Percentiles rank a stretch among this genome's conserved stretches.
These are phyloP conservation scores for Mycosphaerella sp. DNA, from an alignment of 2,329 filamentous ascomycete genomes.

Conservation along the genomic window DNA sequence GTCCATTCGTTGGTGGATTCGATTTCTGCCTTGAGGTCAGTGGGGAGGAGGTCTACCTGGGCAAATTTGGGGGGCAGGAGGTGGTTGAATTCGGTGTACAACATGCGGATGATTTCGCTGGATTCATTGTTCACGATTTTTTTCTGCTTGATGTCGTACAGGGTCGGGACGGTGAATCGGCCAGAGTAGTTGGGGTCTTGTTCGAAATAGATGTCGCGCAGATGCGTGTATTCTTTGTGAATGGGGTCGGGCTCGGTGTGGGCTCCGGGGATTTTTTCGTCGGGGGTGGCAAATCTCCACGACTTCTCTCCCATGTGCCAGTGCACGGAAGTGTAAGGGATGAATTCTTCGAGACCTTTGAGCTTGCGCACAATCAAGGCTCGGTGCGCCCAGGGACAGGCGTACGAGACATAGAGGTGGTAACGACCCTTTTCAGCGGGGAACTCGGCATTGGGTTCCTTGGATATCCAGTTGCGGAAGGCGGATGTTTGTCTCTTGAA, in stretches of 20 bases:
- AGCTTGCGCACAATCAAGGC: conserved; percentile 81
- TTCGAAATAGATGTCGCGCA: conserved; percentile 74
- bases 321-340: conserved; percentile 75
- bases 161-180: conserved; percentile 79
- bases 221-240: conserved; percentile 60
- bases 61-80: conserved; percentile 41
- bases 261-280: conserved; percentile 53
- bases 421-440: conserved; percentile 84
- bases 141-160: conserved; percentile 71
- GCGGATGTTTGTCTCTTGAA: conserved; percentile 83
- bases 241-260: conserved; percentile 57
- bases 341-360: conserved; percentile 83
- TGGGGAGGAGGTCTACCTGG: conserved; percentile 41
- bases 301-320: conserved; percentile 76
- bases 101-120: conserved; percentile 86
- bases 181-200: conserved; percentile 65
- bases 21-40: conserved; percentile 40
- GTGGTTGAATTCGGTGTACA: conserved; percentile 71
- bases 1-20: conserved; percentile 48
- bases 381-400: conserved; percentile 89
- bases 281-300: conserved; percentile 72
- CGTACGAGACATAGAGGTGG: conserved; percentile 91
- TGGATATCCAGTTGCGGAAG: conserved; percentile 76
- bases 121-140: conserved; percentile 88
- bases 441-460: conserved; percentile 64